phyloP scores from a whole-genome alignment of 768 basidiomycete genomes.

The Tylopilus cervinicoccineus region DNA sequence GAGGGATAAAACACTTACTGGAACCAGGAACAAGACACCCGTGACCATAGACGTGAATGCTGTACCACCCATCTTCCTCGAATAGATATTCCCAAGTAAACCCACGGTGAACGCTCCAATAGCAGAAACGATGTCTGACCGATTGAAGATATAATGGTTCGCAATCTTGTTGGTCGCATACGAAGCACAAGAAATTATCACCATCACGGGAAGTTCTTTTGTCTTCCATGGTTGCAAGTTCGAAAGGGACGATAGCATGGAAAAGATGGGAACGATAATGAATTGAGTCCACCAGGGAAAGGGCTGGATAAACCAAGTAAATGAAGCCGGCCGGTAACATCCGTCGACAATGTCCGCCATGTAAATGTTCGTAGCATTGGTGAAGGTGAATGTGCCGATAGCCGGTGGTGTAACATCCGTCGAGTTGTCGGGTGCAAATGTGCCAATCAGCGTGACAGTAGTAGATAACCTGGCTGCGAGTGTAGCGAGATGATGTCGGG shows the following conservation, averaged over 20 bases:
- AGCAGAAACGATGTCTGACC: slow-evolving; percentile 79
- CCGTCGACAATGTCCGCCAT: slow-evolving; percentile 52
- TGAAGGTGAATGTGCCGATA: slow-evolving; percentile 64
- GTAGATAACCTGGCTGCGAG: slow-evolving; percentile 50
- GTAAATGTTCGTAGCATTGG: slow-evolving; percentile 45
- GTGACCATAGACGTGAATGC: slow-evolving; percentile 92
- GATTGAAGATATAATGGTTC: slow-evolving; percentile 81
- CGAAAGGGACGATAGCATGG: slow-evolving; percentile 64
- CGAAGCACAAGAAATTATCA: slow-evolving; percentile 74
- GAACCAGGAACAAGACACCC: slow-evolving; percentile 82
- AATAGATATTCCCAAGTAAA: slow-evolving; percentile 75
- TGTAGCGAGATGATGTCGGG: slow-evolving; percentile 48
- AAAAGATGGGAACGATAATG: slow-evolving; percentile 73
- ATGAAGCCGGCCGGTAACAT: slow-evolving; percentile 63
- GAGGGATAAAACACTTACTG: slow-evolving; percentile 46
- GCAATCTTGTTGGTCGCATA: slow-evolving; percentile 80
- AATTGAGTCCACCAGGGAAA: slow-evolving; percentile 78
- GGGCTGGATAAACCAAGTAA: slow-evolving; percentile 77
- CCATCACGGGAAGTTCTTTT: slow-evolving; percentile 76
- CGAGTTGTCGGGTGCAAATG: slow-evolving; percentile 57
- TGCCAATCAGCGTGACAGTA: slow-evolving; percentile 55
- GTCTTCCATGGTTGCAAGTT: slow-evolving; percentile 76
- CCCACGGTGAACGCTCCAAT: slow-evolving; percentile 84
- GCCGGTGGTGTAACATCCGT: slow-evolving; percentile 43
- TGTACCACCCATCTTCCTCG: slow-evolving; percentile 77